Percentiles rank a stretch among this genome's conserved stretches.
Conservation (phyloP, 805 yeast species). For the Yarrowia sp. region DNA sequence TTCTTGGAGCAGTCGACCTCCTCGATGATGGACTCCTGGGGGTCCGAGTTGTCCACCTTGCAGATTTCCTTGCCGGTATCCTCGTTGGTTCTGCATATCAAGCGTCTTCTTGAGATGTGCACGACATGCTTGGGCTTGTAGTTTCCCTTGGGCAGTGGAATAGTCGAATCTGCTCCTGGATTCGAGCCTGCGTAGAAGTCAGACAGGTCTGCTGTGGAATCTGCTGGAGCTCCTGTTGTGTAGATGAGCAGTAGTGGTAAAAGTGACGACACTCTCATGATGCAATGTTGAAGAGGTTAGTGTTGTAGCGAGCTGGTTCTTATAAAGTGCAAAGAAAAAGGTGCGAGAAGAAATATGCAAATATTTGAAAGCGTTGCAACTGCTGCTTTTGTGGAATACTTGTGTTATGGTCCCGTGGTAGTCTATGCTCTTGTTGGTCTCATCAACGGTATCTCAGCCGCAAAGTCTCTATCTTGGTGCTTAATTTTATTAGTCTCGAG, state of each 20-base stretch:
- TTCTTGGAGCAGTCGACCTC: conserved; percentile 18
- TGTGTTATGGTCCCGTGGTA: not conserved
- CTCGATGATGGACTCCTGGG: conserved; percentile 5
- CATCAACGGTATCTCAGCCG: not conserved
- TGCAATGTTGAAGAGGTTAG: too few species aligned
- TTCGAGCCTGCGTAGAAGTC: conserved; percentile 10
- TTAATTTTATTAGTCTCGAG: not conserved
- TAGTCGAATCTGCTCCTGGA: not conserved
- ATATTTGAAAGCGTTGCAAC: not conserved
- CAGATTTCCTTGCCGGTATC: conserved; percentile 17
- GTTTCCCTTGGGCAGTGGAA: not conserved
- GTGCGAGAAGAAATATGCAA: too few species aligned
- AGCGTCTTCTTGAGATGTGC: not conserved
- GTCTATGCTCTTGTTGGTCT: conserved; percentile 8
- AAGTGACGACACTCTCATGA: not conserved
- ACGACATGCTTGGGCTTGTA: conserved; percentile 1
- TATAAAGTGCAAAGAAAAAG: not conserved
- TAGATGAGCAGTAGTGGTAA: not conserved
- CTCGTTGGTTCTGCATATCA: conserved; percentile 15
- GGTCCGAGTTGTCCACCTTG: conserved; percentile 20
- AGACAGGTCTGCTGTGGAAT: not conserved
- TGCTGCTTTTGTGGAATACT: not conserved
- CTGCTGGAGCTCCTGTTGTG: not conserved
- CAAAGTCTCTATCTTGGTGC: not conserved
- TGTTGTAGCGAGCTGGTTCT: not conserved